Percentiles rank a stretch among this genome's conserved stretches.
These are phyloP conservation scores for Xylariaceae sp. DNA, from an alignment of 2,329 filamentous ascomycete genomes.

Conservation along the genomic window DNA sequence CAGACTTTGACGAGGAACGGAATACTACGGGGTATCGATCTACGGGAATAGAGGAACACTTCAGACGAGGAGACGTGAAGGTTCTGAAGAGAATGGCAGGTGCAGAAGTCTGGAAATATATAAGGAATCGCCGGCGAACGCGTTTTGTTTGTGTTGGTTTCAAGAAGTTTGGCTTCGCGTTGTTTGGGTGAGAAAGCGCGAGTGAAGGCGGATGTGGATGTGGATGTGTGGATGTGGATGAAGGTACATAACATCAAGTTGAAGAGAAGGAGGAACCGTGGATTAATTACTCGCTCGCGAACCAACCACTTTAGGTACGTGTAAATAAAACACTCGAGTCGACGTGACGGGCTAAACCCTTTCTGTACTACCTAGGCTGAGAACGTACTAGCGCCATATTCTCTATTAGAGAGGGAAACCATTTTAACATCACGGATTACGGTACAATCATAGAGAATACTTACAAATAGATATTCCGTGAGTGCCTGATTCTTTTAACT, in stretches of 20 bases:
- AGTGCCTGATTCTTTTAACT: no score
- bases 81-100: slow-evolving; percentile 1
- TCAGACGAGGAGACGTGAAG: neutral
- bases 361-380: neutral
- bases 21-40: neutral
- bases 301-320: neutral
- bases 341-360: neutral
- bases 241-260: neutral
- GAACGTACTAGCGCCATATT: neutral
- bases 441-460: no score
- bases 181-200: slow-evolving; percentile 10
- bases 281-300: neutral
- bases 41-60: neutral
- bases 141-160: slow-evolving; percentile 11
- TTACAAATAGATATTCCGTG: no score
- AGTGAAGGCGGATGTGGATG: neutral
- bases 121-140: slow-evolving; percentile 1
- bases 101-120: neutral
- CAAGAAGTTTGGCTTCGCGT: neutral
- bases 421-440: no score
- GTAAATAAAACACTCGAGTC: neutral
- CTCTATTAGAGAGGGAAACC: no score
- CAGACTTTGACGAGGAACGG: neutral
- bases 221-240: neutral
- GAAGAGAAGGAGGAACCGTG: neutral